phyloP scores from a whole-genome alignment of 2,329 filamentous ascomycete genomes.

The Alternaria burnsii region DNA sequence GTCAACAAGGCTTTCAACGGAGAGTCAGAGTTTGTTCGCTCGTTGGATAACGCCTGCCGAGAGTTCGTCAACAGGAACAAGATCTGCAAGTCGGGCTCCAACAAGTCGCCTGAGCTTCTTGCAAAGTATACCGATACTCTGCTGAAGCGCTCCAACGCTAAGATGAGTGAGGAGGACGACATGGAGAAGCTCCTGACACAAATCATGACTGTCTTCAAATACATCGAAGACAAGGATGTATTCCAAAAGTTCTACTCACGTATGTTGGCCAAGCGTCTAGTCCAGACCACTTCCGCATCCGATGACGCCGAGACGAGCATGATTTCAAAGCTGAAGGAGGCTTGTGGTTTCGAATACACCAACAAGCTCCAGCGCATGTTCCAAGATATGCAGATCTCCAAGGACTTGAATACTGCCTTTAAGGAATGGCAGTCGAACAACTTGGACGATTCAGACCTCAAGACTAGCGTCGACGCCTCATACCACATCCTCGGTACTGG shows the following conservation, averaged over 20 bases:
- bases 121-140: constrained; percentile 95
- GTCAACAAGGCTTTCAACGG: constrained; percentile 93
- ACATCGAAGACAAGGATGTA: constrained; percentile 99
- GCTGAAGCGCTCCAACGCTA: constrained; percentile 84
- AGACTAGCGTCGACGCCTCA: constrained; percentile 79
- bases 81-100: constrained; percentile 91
- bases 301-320: constrained; percentile 98
- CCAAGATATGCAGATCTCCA: constrained; percentile 99
- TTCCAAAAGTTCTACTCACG: constrained; percentile 99
- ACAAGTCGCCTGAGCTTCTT: constrained; percentile 91
- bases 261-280: constrained; percentile 92
- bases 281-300: constrained; percentile 93
- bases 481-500: constrained; percentile 95
- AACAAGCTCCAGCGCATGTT: constrained; percentile 99
- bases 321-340: constrained; percentile 99
- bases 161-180: constrained; percentile 91
- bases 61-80: constrained; percentile 99
- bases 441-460: constrained; percentile 70
- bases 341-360: constrained; percentile 98
- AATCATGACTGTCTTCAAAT: constrained; percentile 99
- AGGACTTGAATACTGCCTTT: constrained; percentile 92
- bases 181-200: constrained; percentile 87
- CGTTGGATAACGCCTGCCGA: constrained; percentile 93
- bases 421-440: constrained; percentile 75
- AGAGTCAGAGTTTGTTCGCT: constrained; percentile 95